Percentiles rank a stretch among this genome's conserved stretches.
Evolutionary conservation across 257 asterid genomes (phyloP).

Genomic region (Fraxinus pennsylvanica): DNA sequence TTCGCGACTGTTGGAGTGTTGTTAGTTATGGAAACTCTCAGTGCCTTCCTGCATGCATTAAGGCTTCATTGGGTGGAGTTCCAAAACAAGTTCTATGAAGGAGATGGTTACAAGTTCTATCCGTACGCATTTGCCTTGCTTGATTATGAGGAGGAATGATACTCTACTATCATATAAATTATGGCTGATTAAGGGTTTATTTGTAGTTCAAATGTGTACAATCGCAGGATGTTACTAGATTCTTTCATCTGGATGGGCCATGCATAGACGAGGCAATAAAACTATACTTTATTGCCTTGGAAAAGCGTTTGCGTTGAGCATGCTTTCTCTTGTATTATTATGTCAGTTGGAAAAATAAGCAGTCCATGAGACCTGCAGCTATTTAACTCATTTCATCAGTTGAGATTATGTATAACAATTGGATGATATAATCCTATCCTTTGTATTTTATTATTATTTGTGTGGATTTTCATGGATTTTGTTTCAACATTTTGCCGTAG

Average conservation of each 20-base stretch:
- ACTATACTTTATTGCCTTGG: slow-evolving; percentile 21
- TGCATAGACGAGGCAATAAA: slow-evolving; percentile 36
- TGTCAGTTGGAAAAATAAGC: slow-evolving; percentile 47
- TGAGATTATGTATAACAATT: background rate
- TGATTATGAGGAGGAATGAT: slow-evolving; percentile 71
- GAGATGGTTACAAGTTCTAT: slow-evolving; percentile 88
- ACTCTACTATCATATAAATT: background rate
- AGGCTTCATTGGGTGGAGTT: slow-evolving; percentile 99
- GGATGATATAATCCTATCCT: background rate
- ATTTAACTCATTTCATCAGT: slow-evolving; percentile 19
- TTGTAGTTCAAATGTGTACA: slow-evolving; percentile 33
- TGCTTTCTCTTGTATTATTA: slow-evolving; percentile 16
- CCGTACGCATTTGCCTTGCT: slow-evolving; percentile 71
- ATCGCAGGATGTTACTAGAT: slow-evolving; percentile 34
- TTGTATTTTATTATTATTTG: background rate
- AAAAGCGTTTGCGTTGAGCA: slow-evolving; percentile 22
- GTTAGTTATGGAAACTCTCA: slow-evolving; percentile 95
- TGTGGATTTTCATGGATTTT: background rate
- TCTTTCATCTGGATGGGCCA: slow-evolving; percentile 41
- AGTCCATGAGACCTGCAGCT: slow-evolving; percentile 42
- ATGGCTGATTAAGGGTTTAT: slow-evolving; percentile 24
- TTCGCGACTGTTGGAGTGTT: slow-evolving; percentile 91
- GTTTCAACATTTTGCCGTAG: background rate
- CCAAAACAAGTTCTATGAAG: slow-evolving; percentile 94
- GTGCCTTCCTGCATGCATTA: slow-evolving; percentile 94